Evolutionary conservation across 108 stramenopile species (phyloP).

Genomic region (Poteriospumella lacustris): DNA sequence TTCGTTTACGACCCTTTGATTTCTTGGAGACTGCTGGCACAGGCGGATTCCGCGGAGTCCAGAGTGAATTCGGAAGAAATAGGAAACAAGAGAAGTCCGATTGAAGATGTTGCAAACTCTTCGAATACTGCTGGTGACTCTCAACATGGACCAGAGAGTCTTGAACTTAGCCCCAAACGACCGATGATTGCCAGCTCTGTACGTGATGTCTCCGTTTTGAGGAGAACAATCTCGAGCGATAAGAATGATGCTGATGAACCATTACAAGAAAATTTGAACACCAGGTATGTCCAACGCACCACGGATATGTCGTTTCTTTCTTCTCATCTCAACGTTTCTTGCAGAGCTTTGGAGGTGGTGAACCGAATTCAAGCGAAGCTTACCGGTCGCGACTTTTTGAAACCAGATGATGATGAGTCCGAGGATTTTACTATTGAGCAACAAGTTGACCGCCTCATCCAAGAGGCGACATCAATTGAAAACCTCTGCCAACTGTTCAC

Average conservation of each 20-base stretch:
- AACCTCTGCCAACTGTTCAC: conserved; percentile 31
- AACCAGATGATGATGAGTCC: background rate
- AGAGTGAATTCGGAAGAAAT: no score
- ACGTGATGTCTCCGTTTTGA: background rate
- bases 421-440: background rate
- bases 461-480: conserved; percentile 28
- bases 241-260: background rate
- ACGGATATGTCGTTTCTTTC: no score
- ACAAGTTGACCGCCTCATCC: conserved; percentile 31
- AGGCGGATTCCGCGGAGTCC: background rate
- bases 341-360: conserved; percentile 24
- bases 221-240: background rate
- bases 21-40: conserved; percentile 29
- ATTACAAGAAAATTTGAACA: conserved; percentile 8
- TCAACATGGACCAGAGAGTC: no score
- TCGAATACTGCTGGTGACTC: no score
- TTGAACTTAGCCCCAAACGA: no score
- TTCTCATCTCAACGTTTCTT: background rate
- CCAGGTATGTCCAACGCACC: conserved; percentile 25
- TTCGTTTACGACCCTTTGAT: conserved; percentile 37
- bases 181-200: background rate
- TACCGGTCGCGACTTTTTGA: conserved; percentile 23
- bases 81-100: no score
- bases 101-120: no score
- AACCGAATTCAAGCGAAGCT: conserved; percentile 32